phyloP scores from a whole-genome alignment of 371 early-diverging fungal genomes.

The Batkoa obscura region DNA sequence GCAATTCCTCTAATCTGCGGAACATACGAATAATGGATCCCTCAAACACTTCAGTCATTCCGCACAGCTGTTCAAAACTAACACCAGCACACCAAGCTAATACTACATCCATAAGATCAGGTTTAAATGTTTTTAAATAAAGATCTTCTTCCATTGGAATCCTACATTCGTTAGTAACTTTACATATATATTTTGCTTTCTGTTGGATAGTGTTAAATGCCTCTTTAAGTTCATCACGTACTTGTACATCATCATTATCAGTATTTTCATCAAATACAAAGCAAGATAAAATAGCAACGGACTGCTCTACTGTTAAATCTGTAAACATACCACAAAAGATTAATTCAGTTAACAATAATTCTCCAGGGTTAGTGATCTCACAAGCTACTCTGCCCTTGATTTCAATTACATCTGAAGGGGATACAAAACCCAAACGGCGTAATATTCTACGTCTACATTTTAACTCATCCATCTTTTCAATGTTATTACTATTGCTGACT shows the following conservation, averaged over 20 bases:
- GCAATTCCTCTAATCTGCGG: slow-evolving; percentile 88
- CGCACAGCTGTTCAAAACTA: slow-evolving; percentile 89
- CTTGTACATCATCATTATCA: slow-evolving; percentile 12
- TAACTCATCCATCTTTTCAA: slow-evolving; percentile 55
- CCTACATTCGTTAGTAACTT: slow-evolving; percentile 75
- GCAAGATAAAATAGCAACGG: slow-evolving; percentile 82
- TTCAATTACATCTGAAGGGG: slow-evolving; percentile 67
- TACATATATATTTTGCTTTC: slow-evolving; percentile 69
- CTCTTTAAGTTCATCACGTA: slow-evolving; percentile 54
- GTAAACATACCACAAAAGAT: slow-evolving; percentile 97
- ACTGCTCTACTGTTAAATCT: slow-evolving; percentile 76
- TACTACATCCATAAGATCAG: slow-evolving; percentile 95
- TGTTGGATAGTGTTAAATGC: slow-evolving; percentile 74
- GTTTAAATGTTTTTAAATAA: slow-evolving; percentile 63
- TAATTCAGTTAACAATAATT: slow-evolving; percentile 96
- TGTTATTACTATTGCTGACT: not conserved
- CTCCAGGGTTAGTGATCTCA: slow-evolving; percentile 96
- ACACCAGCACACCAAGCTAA: slow-evolving; percentile 90
- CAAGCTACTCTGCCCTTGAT: slow-evolving; percentile 99
- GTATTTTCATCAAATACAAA: slow-evolving; percentile 86
- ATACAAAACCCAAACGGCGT: slow-evolving; percentile 73
- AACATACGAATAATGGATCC: slow-evolving; percentile 93
- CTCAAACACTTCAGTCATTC: slow-evolving; percentile 94
- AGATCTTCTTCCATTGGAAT: slow-evolving; percentile 62
- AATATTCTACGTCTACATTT: slow-evolving; percentile 77